phyloP scores from a whole-genome alignment of 2,329 filamentous ascomycete genomes.

The Aureobasidium subglaciale region DNA sequence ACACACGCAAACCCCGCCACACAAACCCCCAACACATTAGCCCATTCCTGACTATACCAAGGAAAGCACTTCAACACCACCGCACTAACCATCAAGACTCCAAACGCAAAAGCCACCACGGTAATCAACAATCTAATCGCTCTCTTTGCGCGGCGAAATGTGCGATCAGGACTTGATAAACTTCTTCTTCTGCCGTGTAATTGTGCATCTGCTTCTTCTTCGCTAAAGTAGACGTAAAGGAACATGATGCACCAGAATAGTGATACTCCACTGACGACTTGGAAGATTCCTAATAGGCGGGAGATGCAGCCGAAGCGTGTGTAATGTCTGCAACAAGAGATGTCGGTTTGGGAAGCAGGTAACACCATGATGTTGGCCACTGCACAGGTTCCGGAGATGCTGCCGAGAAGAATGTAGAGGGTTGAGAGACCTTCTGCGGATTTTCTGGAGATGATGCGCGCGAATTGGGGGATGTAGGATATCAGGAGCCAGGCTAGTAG shows the following conservation, averaged over 20 bases:
- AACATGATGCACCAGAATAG: conserved; percentile 82
- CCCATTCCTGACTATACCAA: conserved; percentile 62
- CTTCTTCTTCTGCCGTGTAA: conserved; percentile 22
- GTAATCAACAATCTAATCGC: conserved; percentile 49
- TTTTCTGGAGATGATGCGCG: conserved; percentile 74
- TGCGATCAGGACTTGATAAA: conserved; percentile 23
- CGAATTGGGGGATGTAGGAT: conserved; percentile 87
- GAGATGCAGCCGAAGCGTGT: conserved; percentile 74
- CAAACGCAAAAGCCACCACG: conserved; percentile 64
- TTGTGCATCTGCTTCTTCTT: conserved; percentile 26
- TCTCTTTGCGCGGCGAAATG: conserved; percentile 23
- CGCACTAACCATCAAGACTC: conserved; percentile 56
- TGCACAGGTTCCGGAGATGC: conserved; percentile 76
- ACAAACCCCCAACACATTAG: conserved; percentile 71
- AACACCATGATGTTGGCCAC: conserved; percentile 84
- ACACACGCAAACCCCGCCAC: conserved; percentile 69
- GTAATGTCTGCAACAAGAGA: conserved; percentile 75
- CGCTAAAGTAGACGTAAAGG: conserved; percentile 59
- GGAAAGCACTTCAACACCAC: conserved; percentile 59
- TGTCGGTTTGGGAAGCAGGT: conserved; percentile 68
- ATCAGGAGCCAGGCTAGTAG: conserved; percentile 79
- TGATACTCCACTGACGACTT: conserved; percentile 80
- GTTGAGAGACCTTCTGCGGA: conserved; percentile 90
- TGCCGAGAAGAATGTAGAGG: conserved; percentile 82
- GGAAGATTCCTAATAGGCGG: conserved; percentile 75